Conservation (phyloP, 2,329 filamentous ascomycete genomes). For the Neophaeococcomyces aloes region DNA sequence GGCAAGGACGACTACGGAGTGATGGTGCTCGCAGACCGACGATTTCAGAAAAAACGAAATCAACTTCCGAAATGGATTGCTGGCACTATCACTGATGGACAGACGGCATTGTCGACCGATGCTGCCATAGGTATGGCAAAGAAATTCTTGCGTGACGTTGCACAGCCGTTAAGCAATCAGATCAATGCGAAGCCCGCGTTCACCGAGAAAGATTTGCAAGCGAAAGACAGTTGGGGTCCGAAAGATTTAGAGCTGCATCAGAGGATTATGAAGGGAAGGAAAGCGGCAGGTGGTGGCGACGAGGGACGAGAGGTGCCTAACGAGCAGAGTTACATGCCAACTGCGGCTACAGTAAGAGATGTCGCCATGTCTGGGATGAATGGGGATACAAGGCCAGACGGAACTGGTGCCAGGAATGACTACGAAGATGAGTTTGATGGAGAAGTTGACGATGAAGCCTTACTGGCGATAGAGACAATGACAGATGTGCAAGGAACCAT, state of each 20-base stretch:
- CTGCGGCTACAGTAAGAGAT: conserved; percentile 16
- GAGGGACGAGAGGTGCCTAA: conserved; percentile 22
- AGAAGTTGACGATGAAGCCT: conserved; percentile 32
- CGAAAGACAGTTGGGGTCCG: conserved; percentile 83
- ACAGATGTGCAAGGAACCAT: conserved; percentile 25
- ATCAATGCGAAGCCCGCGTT: conserved; percentile 54
- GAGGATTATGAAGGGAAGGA: conserved; percentile 54
- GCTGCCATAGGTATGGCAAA: conserved; percentile 86
- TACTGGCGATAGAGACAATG: conserved; percentile 29
- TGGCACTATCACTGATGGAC: conserved; percentile 71
- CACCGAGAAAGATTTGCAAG: conserved; percentile 28
- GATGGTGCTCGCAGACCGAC: conserved; percentile 92
- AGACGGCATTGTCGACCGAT: conserved; percentile 85
- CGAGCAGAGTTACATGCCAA: conserved; percentile 21
- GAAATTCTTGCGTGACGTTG: conserved; percentile 83
- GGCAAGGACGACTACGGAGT: conserved; percentile 99
- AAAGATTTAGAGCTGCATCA: conserved; percentile 63
- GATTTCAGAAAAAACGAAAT: conserved; percentile 80
- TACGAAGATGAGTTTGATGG: conserved; percentile 27
- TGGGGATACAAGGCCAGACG: conserved; percentile 14
- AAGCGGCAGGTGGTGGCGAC: conserved; percentile 30
- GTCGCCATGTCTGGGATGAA: conserved; percentile 11
- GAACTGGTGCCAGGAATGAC: conserved; percentile 20
- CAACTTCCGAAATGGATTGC: conserved; percentile 97
- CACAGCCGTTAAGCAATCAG: conserved; percentile 69